Evolutionary conservation across 2,329 filamentous ascomycete species (phyloP), one percentile per base, ranked within the genome.

Genomic region (Tolypocladium amazonense): DNA sequence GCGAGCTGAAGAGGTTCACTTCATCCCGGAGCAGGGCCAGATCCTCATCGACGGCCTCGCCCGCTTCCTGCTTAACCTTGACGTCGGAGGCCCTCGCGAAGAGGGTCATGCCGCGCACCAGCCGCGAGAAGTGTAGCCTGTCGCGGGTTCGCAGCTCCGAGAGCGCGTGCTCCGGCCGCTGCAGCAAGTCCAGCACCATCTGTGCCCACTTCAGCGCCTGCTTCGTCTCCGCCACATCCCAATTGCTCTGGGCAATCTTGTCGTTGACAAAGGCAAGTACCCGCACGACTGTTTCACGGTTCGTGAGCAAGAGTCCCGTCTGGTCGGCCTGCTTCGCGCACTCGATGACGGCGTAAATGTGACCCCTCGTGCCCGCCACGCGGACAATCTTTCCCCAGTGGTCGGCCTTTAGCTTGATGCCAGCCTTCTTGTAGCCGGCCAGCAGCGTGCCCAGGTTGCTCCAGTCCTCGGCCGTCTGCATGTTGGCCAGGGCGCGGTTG

Each of bases 391-490:
- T 75, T 57, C 66, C 67, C 62, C 71, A 73, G 64, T 78, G 69
- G 14, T 58, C 30, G 2, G 61, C 56, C 27, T 65, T 62, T 30
- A 82, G 67, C 60, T 68, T 71, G 62, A 76, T 74, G 37, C 72
- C 68, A 39, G 77, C 75, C 61, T 77, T 74, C 60, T 72, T 68
- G 66, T 78, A 74, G 56, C 82, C 82, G 59, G 81, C 76, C 47
- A 85, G 75, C 52, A 85, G 71, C 0, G 76, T 77, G 25, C 70
- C 73, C 35, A 85, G 70, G 73, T 84, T 84, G 33, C 69, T 69
- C 72, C 79, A 84, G 72, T 85, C 82, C 18, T 73, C 73, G 45
- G 67, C 67, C 7, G 76, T 79, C 54, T 75, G 62, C 77, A 85
- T 84, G n/a, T 69, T 65, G 0, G 62, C 23, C 58, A 84, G 61